Evolutionary conservation across 306 rosid species (phyloP).

Genomic region (Gynostemma pentaphyllum): DNA sequence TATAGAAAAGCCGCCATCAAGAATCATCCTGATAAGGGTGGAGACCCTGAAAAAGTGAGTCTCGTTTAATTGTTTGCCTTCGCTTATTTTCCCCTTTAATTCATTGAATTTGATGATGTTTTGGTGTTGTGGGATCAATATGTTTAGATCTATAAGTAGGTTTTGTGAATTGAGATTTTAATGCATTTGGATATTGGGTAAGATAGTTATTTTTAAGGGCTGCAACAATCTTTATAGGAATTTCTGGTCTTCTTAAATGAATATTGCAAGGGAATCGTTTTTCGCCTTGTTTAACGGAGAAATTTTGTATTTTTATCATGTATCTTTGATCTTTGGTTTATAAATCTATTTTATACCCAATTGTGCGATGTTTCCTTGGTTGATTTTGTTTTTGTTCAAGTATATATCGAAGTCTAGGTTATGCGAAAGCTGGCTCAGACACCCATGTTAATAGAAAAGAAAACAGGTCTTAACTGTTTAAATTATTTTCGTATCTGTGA

Average conservation of each 20-base stretch:
- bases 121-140: not conserved
- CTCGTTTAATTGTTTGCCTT: not conserved
- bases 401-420: not conserved
- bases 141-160: not conserved
- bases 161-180: not conserved
- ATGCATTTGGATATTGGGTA: not conserved
- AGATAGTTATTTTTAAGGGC: not conserved
- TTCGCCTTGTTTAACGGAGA: not conserved
- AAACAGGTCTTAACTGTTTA: not conserved
- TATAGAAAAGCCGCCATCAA: slow-evolving; percentile 46
- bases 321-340: not conserved
- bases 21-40: slow-evolving; percentile 50
- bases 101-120: not conserved
- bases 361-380: not conserved
- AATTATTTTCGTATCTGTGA: not conserved
- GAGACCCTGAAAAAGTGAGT: slow-evolving; percentile 43
- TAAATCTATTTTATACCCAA: not conserved
- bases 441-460: not conserved
- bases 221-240: not conserved
- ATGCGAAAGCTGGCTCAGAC: not conserved
- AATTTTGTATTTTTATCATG: not conserved
- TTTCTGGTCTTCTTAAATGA: not conserved
- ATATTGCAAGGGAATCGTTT: not conserved
- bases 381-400: not conserved
- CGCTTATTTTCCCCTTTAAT: not conserved